A percentile compares a stretch with the other conserved stretches of the same genome.
Conservation (phyloP, 805 yeast genomes). For the Saturnispora zaruensis region DNA sequence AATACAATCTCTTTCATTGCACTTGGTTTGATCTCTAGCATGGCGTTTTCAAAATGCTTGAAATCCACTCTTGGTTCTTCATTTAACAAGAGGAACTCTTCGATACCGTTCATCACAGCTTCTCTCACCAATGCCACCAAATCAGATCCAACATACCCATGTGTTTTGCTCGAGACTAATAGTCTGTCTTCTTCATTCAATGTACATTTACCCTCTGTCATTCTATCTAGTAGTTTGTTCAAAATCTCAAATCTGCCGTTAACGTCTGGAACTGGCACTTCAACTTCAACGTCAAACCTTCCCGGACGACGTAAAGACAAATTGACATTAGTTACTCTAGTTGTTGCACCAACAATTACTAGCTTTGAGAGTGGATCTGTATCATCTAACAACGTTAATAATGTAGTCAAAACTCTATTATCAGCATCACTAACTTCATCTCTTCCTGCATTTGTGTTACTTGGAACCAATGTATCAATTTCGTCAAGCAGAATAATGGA, state of each 20-base stretch:
- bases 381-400: slow-evolving; percentile 75
- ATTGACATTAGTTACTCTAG: slow-evolving; percentile 84
- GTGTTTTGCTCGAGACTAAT: slow-evolving; percentile 68
- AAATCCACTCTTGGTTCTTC: slow-evolving; percentile 37
- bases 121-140: slow-evolving; percentile 81
- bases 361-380: slow-evolving; percentile 46
- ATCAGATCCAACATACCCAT: slow-evolving; percentile 98
- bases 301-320: slow-evolving; percentile 89
- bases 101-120: slow-evolving; percentile 75
- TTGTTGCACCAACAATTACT: slow-evolving; percentile 84
- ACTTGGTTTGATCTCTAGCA: slow-evolving; percentile 80
- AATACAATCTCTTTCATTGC: slow-evolving; percentile 95
- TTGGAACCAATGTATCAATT: slow-evolving; percentile 86
- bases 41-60: slow-evolving; percentile 60
- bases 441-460: slow-evolving; percentile 40
- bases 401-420: slow-evolving; percentile 80
- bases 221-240: slow-evolving; percentile 46
- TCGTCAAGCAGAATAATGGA: slow-evolving; percentile 86
- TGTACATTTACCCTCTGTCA: slow-evolving; percentile 38
- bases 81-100: slow-evolving; percentile 40
- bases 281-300: slow-evolving; percentile 87
- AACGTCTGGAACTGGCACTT: slow-evolving; percentile 88
- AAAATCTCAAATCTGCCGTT: slow-evolving; percentile 72
- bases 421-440: slow-evolving; percentile 92
- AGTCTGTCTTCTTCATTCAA: slow-evolving; percentile 48